Conservation (phyloP, 768 basidiomycete species). For the Trametes elegans region DNA sequence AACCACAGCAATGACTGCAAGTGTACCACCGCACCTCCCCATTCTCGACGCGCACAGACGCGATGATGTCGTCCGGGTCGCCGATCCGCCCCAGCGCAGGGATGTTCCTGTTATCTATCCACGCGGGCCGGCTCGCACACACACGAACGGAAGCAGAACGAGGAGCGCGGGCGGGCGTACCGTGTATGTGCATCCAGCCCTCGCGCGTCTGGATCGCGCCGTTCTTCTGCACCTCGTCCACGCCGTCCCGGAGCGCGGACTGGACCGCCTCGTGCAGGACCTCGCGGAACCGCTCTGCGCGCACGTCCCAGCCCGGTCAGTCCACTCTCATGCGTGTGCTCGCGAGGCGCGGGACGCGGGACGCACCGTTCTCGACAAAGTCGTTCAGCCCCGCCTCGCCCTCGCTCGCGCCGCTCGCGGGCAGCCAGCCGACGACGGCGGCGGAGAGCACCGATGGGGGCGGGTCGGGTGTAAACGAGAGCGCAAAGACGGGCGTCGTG, state of each 20-base stretch:
- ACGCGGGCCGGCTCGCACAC: neutral
- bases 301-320: too few species aligned
- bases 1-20: neutral
- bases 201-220: conserved; percentile 61
- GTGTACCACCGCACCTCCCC: conserved; percentile 47
- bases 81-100: conserved; percentile 75
- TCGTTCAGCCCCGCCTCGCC: conserved; percentile 65
- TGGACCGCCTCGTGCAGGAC: conserved; percentile 62
- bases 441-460: conserved; percentile 46
- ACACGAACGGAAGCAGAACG: neutral
- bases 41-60: conserved; percentile 66
- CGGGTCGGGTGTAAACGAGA: conserved; percentile 56
- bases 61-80: conserved; percentile 83
- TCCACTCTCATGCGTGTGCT: too few species aligned
- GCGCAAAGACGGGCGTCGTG: conserved; percentile 51
- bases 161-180: conserved; percentile 27
- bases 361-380: conserved; percentile 70
- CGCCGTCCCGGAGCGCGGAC: conserved; percentile 41
- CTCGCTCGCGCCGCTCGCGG: conserved; percentile 40
- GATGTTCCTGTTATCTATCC: conserved; percentile 66
- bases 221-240: conserved; percentile 65
- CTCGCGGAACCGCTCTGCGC: conserved; percentile 54
- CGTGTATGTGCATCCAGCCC: conserved; percentile 90
- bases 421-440: conserved; percentile 69
- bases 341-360: neutral